phyloP scores from a whole-genome alignment of 2,329 filamentous ascomycete species.

The Fusarium sp. region DNA sequence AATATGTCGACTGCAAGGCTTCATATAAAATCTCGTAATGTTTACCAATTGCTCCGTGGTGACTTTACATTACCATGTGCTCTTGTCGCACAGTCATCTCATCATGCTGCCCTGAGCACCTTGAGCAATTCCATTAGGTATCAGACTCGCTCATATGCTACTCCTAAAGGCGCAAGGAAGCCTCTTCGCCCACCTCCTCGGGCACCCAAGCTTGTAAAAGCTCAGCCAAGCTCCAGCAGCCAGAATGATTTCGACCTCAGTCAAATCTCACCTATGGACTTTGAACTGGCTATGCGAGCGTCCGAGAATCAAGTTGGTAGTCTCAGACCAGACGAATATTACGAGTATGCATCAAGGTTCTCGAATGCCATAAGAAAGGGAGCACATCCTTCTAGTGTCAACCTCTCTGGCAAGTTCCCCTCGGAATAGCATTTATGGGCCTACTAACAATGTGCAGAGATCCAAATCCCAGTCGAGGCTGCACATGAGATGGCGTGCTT shows the following conservation, averaged over 20 bases:
- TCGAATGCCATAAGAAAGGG: constrained; percentile 35
- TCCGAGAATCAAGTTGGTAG: constrained; percentile 25
- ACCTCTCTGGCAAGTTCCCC: constrained; percentile 39
- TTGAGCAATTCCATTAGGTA: background rate
- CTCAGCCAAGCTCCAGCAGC: constrained; percentile 7
- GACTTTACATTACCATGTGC: background rate
- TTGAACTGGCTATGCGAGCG: constrained; percentile 33
- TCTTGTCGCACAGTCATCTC: background rate
- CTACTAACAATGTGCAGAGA: constrained; percentile 29
- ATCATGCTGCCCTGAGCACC: background rate
- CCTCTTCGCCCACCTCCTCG: constrained; percentile 9
- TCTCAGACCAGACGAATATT: constrained; percentile 41
- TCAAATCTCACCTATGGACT: constrained; percentile 34
- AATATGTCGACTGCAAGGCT: constrained; percentile 1
- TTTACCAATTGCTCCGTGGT: constrained; percentile 20
- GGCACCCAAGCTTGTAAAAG: constrained; percentile 9
- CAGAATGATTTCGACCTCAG: constrained; percentile 31
- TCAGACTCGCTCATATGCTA: constrained; percentile 35
- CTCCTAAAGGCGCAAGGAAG: constrained; percentile 16
- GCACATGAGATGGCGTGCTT: constrained; percentile 47
- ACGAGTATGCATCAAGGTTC: constrained; percentile 37
- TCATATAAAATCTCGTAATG: background rate
- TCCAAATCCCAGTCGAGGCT: constrained; percentile 26
- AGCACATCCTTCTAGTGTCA: constrained; percentile 32
- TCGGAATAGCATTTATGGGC: background rate